Conservation (phyloP, 2,329 filamentous ascomycete species). For the Fusarium brachygibbosum region DNA sequence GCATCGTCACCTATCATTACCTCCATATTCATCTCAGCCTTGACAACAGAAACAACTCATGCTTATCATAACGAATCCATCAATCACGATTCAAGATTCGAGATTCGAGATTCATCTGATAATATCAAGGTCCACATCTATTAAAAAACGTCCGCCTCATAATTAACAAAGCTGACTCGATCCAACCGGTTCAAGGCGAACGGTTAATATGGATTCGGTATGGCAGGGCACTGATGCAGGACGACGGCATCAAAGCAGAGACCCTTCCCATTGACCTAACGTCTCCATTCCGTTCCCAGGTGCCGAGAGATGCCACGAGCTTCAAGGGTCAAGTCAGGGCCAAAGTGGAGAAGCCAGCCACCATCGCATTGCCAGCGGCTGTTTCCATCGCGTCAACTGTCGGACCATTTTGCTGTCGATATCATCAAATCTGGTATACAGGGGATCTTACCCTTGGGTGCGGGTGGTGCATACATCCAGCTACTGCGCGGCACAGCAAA, state of each 20-base stretch:
- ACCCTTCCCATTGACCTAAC: slow-evolving; percentile 29
- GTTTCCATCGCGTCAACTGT: slow-evolving; percentile 47
- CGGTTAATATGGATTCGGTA: slow-evolving; percentile 5
- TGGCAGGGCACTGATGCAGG: slow-evolving; percentile 3
- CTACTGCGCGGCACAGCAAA: background rate
- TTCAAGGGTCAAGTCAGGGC: slow-evolving; percentile 34
- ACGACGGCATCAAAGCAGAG: slow-evolving; percentile 10
- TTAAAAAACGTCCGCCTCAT: slow-evolving; percentile 40
- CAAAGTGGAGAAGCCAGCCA: slow-evolving; percentile 42
- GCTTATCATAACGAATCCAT: slow-evolving; percentile 10
- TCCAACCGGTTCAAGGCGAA: slow-evolving; percentile 28
- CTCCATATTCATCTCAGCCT: slow-evolving; percentile 22
- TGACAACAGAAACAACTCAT: background rate
- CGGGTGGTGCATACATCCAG: background rate
- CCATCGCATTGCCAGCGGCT: slow-evolving; percentile 34
- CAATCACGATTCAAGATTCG: slow-evolving; percentile 5
- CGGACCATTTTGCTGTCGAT: slow-evolving; percentile 44
- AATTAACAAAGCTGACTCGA: slow-evolving; percentile 43
- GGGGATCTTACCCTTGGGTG: slow-evolving; percentile 3
- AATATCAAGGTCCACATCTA: slow-evolving; percentile 33
- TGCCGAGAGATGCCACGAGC: slow-evolving; percentile 44
- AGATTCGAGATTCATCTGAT: slow-evolving; percentile 33
- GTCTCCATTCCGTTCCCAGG: slow-evolving; percentile 32
- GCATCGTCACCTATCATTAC: background rate
- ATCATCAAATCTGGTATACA: slow-evolving; percentile 16